These are phyloP conservation scores for Scopulariopsis brevicaulis DNA, from an alignment of 2,329 filamentous ascomycete genomes.

Conservation along the genomic window DNA sequence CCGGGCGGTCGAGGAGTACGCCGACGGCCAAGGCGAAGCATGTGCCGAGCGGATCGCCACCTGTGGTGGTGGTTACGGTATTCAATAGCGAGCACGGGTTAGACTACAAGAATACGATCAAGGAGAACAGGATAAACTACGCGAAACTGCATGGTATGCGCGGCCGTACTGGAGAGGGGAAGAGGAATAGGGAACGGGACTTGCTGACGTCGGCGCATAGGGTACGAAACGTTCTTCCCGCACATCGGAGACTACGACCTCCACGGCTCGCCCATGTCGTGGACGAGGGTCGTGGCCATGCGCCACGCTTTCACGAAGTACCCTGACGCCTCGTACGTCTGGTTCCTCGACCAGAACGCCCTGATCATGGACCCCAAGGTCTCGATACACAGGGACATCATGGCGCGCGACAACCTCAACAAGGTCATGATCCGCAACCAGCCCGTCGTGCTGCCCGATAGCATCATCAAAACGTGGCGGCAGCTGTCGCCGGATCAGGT, in stretches of 20 bases:
- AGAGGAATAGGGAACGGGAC: neutral
- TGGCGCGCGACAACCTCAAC: conserved; percentile 57
- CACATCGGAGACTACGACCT: conserved; percentile 67
- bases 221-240: conserved; percentile 78
- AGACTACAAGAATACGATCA: conserved; percentile 60
- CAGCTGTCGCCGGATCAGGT: conserved; percentile 69
- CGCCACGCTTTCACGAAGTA: conserved; percentile 78
- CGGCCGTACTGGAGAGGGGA: neutral
- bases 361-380: conserved; percentile 77
- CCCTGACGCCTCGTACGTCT: conserved; percentile 70
- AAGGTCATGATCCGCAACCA: conserved; percentile 73
- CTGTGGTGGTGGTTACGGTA: conserved; percentile 74
- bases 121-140: conserved; percentile 75
- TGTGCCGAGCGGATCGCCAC: conserved; percentile 41
- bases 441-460: conserved; percentile 86
- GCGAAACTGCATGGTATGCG: conserved; percentile 71
- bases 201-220: conserved; percentile 27
- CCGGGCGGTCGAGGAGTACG: conserved; percentile 11
- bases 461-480: conserved; percentile 88
- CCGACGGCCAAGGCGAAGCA: conserved; percentile 12
- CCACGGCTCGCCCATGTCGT: conserved; percentile 45
- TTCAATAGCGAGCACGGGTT: conserved; percentile 46
- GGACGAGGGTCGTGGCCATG: conserved; percentile 73
- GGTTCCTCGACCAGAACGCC: conserved; percentile 75
- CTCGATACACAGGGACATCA: conserved; percentile 59